Conservation (phyloP, 2,329 filamentous ascomycete species). For the Xylariaceae sp. region DNA sequence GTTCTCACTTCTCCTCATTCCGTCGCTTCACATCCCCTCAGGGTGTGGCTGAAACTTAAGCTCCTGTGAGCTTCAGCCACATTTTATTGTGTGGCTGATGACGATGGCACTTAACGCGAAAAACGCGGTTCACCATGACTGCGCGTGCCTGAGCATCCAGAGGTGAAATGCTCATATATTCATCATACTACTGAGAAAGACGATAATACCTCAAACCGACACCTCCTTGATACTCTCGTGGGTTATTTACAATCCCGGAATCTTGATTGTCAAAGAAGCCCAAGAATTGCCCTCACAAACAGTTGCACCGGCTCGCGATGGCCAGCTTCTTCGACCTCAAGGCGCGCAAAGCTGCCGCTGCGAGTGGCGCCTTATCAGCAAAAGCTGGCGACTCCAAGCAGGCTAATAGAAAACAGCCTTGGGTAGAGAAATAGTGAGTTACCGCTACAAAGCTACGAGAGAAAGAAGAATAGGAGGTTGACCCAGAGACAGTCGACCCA, state of each 20-base stretch:
- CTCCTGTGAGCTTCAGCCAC: conserved; percentile 6
- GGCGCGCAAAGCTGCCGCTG: conserved; percentile 73
- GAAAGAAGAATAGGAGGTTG: conserved; percentile 18
- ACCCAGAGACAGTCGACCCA: conserved; percentile 67
- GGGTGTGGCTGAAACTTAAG: conserved; percentile 13
- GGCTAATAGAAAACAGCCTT: conserved; percentile 69
- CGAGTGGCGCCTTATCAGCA: conserved; percentile 55
- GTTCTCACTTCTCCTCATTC: too few species aligned
- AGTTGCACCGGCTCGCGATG: conserved; percentile 45
- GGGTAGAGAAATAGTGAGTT: conserved; percentile 96
- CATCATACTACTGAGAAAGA: background rate
- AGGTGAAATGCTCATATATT: too few species aligned
- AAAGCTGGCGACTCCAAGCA: conserved; percentile 64
- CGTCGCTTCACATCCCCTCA: background rate
- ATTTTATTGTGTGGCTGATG: background rate
- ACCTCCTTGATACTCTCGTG: background rate
- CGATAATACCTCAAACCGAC: background rate
- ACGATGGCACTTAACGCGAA: conserved; percentile 18
- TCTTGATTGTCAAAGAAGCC: background rate
- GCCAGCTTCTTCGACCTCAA: conserved; percentile 94
- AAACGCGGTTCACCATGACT: conserved; percentile 12
- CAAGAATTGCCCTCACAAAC: background rate
- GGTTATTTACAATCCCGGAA: background rate
- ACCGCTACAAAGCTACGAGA: too few species aligned
- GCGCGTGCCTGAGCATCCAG: conserved; percentile 1